Evolutionary conservation across 441 rosid genomes (phyloP), one percentile per base, ranked within the genome.

Genomic region (Aquilaria agallochum): DNA sequence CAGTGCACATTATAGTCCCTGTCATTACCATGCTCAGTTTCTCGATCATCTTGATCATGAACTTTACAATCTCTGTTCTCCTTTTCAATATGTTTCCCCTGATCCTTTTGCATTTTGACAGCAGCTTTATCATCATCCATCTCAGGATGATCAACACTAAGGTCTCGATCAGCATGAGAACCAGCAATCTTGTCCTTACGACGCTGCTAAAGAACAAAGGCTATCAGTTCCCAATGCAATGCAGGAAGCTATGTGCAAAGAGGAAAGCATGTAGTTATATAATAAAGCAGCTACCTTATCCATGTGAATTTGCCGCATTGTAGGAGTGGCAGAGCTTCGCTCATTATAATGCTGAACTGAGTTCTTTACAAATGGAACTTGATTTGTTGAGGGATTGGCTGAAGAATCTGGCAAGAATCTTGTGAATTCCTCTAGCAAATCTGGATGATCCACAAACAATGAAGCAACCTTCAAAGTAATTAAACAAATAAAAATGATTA

Each of bases 341-440:
- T 95, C 95, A 63, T 79, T 82, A 66, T 62, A 71, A 13, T 72
- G 82, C 64, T 84, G 99, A 72, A 75, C 55, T 58, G 84, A 79
- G 60, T 75, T 83, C 55, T 83, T 91, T 50, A 67, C 78, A 73
- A 53, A 74, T 11, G 84, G 84, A 67, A 67, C 78, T 72, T 74
- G 67, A 58, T 77, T 76, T 30, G 81, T 60, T 59, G 74, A 65
- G 50, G 90, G 71, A 58, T 87, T 56, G 30, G 78, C 85, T 20
- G 92, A 86, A 70, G 80, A 51, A 72, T 86, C 92, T 3, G 99
- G 99, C 60, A 95, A 84, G 72, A 95, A 95, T 72, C 85, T 80
- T 36, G 87, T 79, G 78, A 95, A 95, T 77, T 89, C 99, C 31
- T 95, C 97, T 31, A 95, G 97, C 79, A 95, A 79, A 78, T 95